These are phyloP conservation scores for Phialemonium atrogriseum DNA, from an alignment of 2,329 filamentous ascomycete genomes.

Conservation along the genomic window DNA sequence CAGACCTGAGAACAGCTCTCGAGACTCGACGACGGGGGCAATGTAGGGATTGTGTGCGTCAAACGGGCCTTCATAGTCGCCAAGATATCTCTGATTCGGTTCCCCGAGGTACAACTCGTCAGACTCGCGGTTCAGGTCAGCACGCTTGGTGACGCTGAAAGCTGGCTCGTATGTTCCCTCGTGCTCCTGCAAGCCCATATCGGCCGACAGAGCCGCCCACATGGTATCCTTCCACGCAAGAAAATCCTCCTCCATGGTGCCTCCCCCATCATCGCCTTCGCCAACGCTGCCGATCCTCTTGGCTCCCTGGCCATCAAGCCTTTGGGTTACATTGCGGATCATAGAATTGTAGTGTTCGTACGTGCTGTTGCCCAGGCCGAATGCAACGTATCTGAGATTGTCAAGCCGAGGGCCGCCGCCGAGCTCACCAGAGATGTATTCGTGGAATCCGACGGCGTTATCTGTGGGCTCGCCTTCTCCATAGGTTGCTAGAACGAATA, in stretches of 20 bases:
- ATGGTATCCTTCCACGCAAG: slow-evolving; percentile 98
- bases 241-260: slow-evolving; percentile 99
- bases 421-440: slow-evolving; percentile 82
- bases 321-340: slow-evolving; percentile 84
- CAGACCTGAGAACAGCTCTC: slow-evolving; percentile 81
- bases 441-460: slow-evolving; percentile 98
- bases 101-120: slow-evolving; percentile 88
- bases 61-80: slow-evolving; percentile 77
- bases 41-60: slow-evolving; percentile 97
- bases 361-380: slow-evolving; percentile 97
- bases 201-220: slow-evolving; percentile 78
- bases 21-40: slow-evolving; percentile 84
- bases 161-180: slow-evolving; percentile 93
- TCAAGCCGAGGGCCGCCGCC: slow-evolving; percentile 63
- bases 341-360: slow-evolving; percentile 99
- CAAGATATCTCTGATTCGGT: slow-evolving; percentile 90
- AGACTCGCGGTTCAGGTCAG: slow-evolving; percentile 64
- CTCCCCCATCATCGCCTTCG: slow-evolving; percentile 94
- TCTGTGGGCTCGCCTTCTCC: slow-evolving; percentile 98
- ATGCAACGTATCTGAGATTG: slow-evolving; percentile 87
- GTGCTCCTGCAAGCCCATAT: slow-evolving; percentile 86
- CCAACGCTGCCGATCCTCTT: slow-evolving; percentile 78
- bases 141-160: slow-evolving; percentile 72
- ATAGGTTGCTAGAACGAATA: slow-evolving; percentile 96
- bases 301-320: slow-evolving; percentile 73